phyloP scores from a whole-genome alignment of 1,139 yeast genomes.

The Candida sp. region DNA sequence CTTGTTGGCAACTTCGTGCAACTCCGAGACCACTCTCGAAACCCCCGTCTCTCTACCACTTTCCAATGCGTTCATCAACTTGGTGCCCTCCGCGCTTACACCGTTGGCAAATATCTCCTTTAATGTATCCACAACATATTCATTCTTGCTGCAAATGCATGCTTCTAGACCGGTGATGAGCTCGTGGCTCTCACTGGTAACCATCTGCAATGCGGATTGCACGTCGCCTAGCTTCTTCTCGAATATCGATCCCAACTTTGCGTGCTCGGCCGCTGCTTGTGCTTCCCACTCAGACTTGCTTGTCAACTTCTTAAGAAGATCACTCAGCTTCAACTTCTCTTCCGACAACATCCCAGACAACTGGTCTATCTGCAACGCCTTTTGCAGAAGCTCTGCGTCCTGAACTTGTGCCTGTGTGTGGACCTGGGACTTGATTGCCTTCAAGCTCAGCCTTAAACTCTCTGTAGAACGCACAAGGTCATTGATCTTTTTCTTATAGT shows the following conservation, averaged over 20 bases:
- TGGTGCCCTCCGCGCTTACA: not conserved
- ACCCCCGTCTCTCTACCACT: not conserved
- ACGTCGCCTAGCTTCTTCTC: not conserved
- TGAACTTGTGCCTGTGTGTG: constrained; percentile 6
- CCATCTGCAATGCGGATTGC: not conserved
- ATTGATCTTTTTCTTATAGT: not conserved
- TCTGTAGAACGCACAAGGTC: not conserved
- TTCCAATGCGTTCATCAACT: not conserved
- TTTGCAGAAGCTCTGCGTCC: constrained; percentile 6
- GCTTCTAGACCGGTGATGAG: not conserved
- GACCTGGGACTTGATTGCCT: constrained; percentile 1
- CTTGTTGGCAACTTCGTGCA: not conserved
- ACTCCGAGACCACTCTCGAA: not conserved
- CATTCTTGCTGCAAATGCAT: not conserved
- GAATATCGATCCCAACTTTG: not conserved
- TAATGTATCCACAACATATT: not conserved
- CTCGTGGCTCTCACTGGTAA: not conserved
- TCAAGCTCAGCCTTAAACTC: not conserved
- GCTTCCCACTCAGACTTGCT: constrained; percentile 1
- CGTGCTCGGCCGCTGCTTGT: not conserved
- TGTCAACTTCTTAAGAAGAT: not conserved
- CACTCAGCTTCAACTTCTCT: constrained; percentile 9
- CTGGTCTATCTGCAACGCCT: constrained; percentile 9
- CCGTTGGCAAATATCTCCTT: not conserved
- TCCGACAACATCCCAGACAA: constrained; percentile 14